Evolutionary conservation across 2,329 filamentous ascomycete species (phyloP).

Genomic region (Pseudopyricularia cyperi): DNA sequence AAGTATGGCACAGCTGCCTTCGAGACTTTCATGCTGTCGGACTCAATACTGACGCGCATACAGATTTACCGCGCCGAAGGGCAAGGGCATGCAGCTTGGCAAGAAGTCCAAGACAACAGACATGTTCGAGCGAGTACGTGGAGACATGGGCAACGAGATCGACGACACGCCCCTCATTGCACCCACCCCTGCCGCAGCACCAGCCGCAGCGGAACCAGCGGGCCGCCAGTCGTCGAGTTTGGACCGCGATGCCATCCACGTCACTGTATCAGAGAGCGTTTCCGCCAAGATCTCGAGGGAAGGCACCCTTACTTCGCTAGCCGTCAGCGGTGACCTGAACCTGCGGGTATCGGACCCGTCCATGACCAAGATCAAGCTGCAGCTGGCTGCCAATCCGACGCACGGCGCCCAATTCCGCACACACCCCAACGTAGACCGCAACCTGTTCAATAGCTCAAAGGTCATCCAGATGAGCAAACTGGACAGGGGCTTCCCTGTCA

Average conservation of each 20-base stretch:
- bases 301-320: conserved; percentile 72
- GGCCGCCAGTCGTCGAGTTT: conserved; percentile 49
- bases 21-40: background rate
- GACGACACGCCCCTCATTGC: conserved; percentile 66
- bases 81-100: conserved; percentile 97
- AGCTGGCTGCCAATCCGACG: conserved; percentile 60
- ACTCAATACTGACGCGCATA: conserved; percentile 2
- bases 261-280: conserved; percentile 83
- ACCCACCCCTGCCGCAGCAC: conserved; percentile 32
- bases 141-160: conserved; percentile 76
- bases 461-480: conserved; percentile 82
- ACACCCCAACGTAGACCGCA: conserved; percentile 91
- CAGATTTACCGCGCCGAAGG: conserved; percentile 56
- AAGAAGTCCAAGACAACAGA: conserved; percentile 98
- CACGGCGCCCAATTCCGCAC: conserved; percentile 86
- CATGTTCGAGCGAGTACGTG: conserved; percentile 91
- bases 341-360: conserved; percentile 80
- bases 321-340: conserved; percentile 84
- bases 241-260: conserved; percentile 75
- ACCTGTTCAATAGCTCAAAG: conserved; percentile 70
- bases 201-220: conserved; percentile 37
- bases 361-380: conserved; percentile 84
- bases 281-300: conserved; percentile 80
- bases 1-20: conserved; percentile 43
- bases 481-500: conserved; percentile 81